Base-by-base conservation (phyloP, 2,329 filamentous ascomycete species). In the Colletotrichum sansevieriae region DNA sequence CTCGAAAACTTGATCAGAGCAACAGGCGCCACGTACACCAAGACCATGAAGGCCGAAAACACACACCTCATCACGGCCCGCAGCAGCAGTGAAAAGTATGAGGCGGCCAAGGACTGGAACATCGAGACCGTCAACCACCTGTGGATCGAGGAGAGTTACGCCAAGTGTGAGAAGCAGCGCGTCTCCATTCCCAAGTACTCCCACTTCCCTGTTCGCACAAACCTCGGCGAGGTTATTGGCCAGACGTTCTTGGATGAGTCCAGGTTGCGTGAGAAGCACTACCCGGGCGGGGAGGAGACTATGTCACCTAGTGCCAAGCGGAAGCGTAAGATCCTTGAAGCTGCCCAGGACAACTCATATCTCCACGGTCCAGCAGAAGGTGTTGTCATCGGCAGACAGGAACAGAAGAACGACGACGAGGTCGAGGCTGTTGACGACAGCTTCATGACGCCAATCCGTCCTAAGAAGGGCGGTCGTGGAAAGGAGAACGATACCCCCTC, bases 61-160 rank as follows among this genome's bases (percentile, higher is more conserved):
- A 98, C 95, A 0, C 96, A 99, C 80, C 87, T 99, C 1, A 91
- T 99, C 74, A 97, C 95, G 0, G 96, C 96, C 4, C 92, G 97
- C 74, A 90, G 91, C 67, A 89, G 90, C 65, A 97, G 95, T 75
- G 96, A 98, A 76, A 99, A 99, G 80, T 98, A 93, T 78, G 90
- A 92, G 43, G 96, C 96, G 1, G 96, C 96, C 0, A 88, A 89
- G 70, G 96, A 98, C 80, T 99, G 96, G 96, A 91, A 92, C 61
- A 91, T 98, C 63, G 84, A 94, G 65, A 91, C 97, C 74, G 84
- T 97, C 74, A 99, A 98, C 78, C 96, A 99, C 77, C 85, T 99
- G 1, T 99, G 96, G 96, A 87, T 99, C 52, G 96, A 99, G 79
- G 96, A 99, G 76, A 97, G 94, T 79, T 99, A 98, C 76, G 94